Evolutionary conservation across 1,284 basidiomycete genomes (phyloP).

Genomic region (Chondrostereum purpureum): DNA sequence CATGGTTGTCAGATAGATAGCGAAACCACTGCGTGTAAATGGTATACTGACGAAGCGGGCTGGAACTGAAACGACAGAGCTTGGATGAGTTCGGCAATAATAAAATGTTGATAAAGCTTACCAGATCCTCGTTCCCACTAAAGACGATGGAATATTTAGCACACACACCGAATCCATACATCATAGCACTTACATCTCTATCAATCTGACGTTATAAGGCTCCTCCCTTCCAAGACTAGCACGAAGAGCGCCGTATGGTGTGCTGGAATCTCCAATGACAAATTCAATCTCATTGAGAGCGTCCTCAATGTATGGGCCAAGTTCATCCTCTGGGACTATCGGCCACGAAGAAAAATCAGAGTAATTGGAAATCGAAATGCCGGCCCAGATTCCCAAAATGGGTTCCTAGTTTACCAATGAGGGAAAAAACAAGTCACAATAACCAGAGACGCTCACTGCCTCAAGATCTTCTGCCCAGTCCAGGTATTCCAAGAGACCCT

Average conservation of each 20-base stretch:
- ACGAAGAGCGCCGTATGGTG: slow-evolving; percentile 28
- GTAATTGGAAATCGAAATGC: slow-evolving; percentile 27
- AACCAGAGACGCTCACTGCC: slow-evolving; percentile 15
- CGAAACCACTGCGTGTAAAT: background rate
- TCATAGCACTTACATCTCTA: slow-evolving; percentile 28
- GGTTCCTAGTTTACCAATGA: slow-evolving; percentile 19
- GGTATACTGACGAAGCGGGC: slow-evolving; percentile 20
- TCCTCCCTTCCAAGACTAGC: slow-evolving; percentile 29
- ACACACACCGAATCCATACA: background rate
- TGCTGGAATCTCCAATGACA: slow-evolving; percentile 26
- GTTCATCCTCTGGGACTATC: slow-evolving; percentile 26
- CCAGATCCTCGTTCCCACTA: slow-evolving; percentile 33
- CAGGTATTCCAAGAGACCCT: slow-evolving; percentile 35
- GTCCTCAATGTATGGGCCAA: slow-evolving; percentile 31
- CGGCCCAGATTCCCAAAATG: slow-evolving; percentile 28
- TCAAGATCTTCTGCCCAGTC: slow-evolving; percentile 32
- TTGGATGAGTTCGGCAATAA: background rate
- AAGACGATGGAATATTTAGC: background rate
- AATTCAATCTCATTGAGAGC: slow-evolving; percentile 33
- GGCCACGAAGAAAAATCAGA: slow-evolving; percentile 27
- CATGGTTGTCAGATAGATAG: background rate
- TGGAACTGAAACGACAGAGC: slow-evolving; percentile 21
- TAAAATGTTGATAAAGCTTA: slow-evolving; percentile 10
- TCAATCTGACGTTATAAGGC: slow-evolving; percentile 30
- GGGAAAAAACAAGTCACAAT: background rate